phyloP scores from a whole-genome alignment of 768 basidiomycete genomes.

The Suillus brevipes region DNA sequence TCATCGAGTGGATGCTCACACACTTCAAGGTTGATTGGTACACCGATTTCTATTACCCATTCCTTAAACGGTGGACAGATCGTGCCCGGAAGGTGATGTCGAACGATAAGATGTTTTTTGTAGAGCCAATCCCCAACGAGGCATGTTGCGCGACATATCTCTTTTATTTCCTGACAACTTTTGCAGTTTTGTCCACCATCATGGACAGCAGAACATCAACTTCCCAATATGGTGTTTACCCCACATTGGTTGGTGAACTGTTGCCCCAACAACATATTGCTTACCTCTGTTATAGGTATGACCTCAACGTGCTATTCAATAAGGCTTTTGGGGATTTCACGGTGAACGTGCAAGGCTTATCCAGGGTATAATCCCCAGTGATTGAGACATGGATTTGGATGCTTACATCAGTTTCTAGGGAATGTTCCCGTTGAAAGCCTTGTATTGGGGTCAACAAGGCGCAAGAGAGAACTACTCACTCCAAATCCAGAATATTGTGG shows the following conservation, averaged over 20 bases:
- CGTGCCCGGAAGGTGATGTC: constrained; percentile 51
- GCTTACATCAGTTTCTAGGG: constrained; percentile 52
- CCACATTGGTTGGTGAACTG: constrained; percentile 63
- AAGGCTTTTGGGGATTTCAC: constrained; percentile 85
- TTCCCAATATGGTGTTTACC: constrained; percentile 65
- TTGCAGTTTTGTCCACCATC: constrained; percentile 73
- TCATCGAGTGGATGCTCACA: neutral
- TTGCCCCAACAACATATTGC: neutral
- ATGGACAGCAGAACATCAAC: constrained; percentile 67
- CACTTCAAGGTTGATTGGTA: constrained; percentile 76
- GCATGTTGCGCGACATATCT: constrained; percentile 36
- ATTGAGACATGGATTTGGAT: neutral
- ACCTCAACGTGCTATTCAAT: constrained; percentile 82
- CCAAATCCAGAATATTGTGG: constrained; percentile 80
- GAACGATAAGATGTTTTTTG: constrained; percentile 63
- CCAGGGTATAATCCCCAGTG: constrained; percentile 54
- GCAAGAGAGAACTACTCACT: constrained; percentile 79
- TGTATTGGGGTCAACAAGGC: constrained; percentile 87
- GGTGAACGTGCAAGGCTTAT: constrained; percentile 91
- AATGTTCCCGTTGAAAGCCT: constrained; percentile 74
- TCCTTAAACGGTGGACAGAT: constrained; percentile 66
- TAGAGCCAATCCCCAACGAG: constrained; percentile 94
- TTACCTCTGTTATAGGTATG: constrained; percentile 62
- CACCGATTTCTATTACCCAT: constrained; percentile 80
- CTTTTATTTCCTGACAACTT: constrained; percentile 9